phyloP scores from a whole-genome alignment of 192 early-diverging fungal species.

The Backusella tarrabulga region DNA sequence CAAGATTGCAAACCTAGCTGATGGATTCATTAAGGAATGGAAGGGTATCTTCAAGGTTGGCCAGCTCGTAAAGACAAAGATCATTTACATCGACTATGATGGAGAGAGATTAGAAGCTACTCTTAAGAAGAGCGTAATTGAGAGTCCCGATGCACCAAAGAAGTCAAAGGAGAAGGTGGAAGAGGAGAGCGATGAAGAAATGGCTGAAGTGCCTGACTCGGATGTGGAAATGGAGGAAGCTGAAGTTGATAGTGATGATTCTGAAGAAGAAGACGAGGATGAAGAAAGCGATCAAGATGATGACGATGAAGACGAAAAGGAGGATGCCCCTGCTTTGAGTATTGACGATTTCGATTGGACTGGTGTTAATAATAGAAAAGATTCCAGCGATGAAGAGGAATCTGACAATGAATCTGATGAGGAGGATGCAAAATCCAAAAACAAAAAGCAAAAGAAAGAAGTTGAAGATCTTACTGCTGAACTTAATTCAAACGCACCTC shows the following conservation, averaged over 20 bases:
- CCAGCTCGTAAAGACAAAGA: conserved; percentile 73
- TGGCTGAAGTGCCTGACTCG: conserved; percentile 37
- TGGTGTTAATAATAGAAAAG: conserved; percentile 41
- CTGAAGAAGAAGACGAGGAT: conserved; percentile 19
- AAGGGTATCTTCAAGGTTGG: conserved; percentile 67
- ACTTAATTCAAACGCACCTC: conserved; percentile 64
- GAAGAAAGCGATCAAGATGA: conserved; percentile 34
- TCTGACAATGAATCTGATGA: conserved; percentile 26
- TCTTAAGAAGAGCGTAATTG: conserved; percentile 60
- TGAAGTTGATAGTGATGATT: conserved; percentile 38
- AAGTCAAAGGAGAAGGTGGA: conserved; percentile 38
- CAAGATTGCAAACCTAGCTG: conserved; percentile 83
- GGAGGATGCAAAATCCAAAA: conserved; percentile 40
- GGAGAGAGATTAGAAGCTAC: conserved; percentile 68
- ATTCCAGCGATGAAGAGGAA: conserved; percentile 45
- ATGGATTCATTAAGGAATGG: conserved; percentile 87
- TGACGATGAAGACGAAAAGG: conserved; percentile 28
- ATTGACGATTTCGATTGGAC: conserved; percentile 40
- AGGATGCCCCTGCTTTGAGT: conserved; percentile 30
- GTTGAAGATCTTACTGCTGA: conserved; percentile 71
- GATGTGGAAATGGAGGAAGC: conserved; percentile 20
- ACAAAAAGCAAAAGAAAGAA: conserved; percentile 59
- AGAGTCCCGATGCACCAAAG: conserved; percentile 26
- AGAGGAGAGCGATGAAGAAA: conserved; percentile 37
- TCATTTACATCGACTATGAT: conserved; percentile 59